These are phyloP conservation scores for Sisymbrium irio DNA, from an alignment of 345 rosid species.

Conservation along the genomic window DNA sequence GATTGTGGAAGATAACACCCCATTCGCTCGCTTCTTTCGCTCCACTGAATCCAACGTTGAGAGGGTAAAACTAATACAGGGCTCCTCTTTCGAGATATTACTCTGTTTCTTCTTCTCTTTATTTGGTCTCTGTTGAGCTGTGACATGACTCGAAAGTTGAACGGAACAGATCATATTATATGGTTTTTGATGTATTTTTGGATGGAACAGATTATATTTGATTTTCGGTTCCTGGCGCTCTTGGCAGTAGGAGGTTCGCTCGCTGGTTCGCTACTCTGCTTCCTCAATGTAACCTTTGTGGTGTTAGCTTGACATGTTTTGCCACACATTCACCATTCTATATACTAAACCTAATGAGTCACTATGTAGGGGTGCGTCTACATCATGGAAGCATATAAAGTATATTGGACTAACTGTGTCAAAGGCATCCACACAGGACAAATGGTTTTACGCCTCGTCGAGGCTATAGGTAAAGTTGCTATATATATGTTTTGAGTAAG, in stretches of 20 bases:
- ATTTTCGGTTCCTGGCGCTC: constrained; percentile 89
- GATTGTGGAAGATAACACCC: constrained; percentile 2
- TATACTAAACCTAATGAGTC: not conserved
- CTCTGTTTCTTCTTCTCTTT: not conserved
- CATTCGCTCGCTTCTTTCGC: constrained; percentile 45
- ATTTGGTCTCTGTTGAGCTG: not conserved
- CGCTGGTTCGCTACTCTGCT: constrained; percentile 88
- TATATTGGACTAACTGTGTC: constrained; percentile 77
- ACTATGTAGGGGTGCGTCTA: constrained; percentile 68
- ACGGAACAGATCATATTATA: too few species aligned
- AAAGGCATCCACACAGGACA: constrained; percentile 80
- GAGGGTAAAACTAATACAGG: constrained; percentile 42
- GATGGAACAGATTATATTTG: constrained; percentile 62
- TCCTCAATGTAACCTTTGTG: constrained; percentile 64
- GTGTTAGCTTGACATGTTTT: not conserved
- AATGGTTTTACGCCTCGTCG: constrained; percentile 86
- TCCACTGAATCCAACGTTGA: constrained; percentile 75
- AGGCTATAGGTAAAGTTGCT: constrained; percentile 66
- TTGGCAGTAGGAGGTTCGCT: constrained; percentile 78
- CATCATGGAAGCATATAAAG: constrained; percentile 72
- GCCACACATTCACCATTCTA: not conserved
- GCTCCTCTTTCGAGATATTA: not conserved
- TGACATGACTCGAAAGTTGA: not conserved
- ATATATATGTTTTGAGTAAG: not conserved
- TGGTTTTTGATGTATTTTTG: not conserved